These are phyloP conservation scores for Myrica gale DNA, from an alignment of 306 rosid species.

Conservation along the genomic window DNA sequence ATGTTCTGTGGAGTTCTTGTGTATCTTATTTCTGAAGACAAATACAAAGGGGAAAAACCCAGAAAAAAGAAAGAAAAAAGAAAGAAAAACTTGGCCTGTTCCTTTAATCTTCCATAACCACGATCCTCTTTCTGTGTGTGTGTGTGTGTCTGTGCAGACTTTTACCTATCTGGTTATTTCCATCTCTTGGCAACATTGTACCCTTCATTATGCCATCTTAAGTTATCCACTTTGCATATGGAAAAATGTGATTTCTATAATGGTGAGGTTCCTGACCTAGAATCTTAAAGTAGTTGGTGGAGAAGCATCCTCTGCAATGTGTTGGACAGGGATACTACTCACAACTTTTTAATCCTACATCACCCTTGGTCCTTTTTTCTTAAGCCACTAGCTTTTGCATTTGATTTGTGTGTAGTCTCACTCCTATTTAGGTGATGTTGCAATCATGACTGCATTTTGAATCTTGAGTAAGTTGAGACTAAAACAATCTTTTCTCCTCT, in stretches of 20 bases:
- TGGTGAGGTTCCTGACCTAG: background rate
- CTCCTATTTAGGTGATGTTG: background rate
- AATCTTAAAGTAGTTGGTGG: background rate
- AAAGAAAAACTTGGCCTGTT: background rate
- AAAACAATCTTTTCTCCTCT: background rate
- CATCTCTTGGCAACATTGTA: background rate
- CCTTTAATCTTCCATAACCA: background rate
- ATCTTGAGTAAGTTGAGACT: background rate
- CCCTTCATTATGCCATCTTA: background rate
- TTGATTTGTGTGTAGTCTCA: background rate
- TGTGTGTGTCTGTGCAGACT: background rate
- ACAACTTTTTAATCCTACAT: background rate
- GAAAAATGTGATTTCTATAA: background rate
- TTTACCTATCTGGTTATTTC: background rate
- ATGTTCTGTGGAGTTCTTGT: background rate
- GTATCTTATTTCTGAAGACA: background rate
- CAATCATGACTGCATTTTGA: background rate
- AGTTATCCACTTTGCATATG: background rate
- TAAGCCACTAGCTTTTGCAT: background rate
- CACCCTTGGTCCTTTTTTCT: no score
- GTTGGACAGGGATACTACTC: background rate
- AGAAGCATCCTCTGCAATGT: background rate
- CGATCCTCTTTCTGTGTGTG: background rate
- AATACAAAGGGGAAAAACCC: no score
- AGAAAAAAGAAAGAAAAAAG: no score